Evolutionary conservation across 371 early-diverging fungal species (phyloP), one percentile per base, ranked within the genome.

Genomic region (Apophysomyces trapeziformis): DNA sequence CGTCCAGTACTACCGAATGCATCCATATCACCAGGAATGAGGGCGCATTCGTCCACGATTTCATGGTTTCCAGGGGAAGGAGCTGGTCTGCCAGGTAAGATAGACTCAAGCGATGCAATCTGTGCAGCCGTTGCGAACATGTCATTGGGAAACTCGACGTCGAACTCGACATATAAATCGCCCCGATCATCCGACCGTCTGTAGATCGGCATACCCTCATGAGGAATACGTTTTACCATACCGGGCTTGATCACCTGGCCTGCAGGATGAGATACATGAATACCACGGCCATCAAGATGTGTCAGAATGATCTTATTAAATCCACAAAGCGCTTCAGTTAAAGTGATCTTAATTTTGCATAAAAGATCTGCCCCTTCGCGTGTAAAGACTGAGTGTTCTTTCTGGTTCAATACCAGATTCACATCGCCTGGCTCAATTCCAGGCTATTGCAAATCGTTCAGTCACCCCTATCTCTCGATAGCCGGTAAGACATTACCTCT

Each of bases 171-270:
- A 78, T 90, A 95, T 32, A 99, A 82, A 82, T 95, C 92, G 60
- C 99, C 99, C 72, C 89, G 88, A 70, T 90, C 88, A 71, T 93
- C 94, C 58, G 95, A 95, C 32, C 92, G 86, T 71, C 88, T 90
- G 82, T 89, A 92, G 66, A 85, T 89, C 46, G 99, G 99, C 97
- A 99, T 97, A 62, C 99, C 99, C 81, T 99, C 96, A 67, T 90
- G 86, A 58, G 74, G 78, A 68, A 98, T 90, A 66, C 85, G 85
- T 84, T 96, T 97, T 58, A 91, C 80, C 71, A 92, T 92, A 37
- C 88, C 89, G 26, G 97, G 98, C 73, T 89, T 90, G 75, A 99
- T 96, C 36, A 92, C 90, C 71, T 93, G 90, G 37, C 98, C 98
- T 44, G 97, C 93, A 38, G 92, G 82, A 65, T 96, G 92, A 46